Conservation (phyloP, 2,329 filamentous ascomycete genomes). For the Botrytis byssoidea region DNA sequence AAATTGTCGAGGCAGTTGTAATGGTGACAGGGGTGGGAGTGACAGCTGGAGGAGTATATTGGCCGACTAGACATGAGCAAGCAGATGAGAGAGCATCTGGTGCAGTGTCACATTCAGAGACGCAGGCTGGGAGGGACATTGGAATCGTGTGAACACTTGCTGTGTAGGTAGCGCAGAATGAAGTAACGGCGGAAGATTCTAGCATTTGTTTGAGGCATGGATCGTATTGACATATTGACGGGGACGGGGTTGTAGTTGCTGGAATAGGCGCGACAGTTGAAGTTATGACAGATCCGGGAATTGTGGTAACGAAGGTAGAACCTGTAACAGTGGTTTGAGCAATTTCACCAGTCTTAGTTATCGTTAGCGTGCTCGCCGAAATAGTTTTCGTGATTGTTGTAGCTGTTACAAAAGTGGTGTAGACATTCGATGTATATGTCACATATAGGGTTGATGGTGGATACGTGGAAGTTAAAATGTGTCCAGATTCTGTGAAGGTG, state of each 20-base stretch:
- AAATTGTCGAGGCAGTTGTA: background rate
- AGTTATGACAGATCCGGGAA: constrained; percentile 1
- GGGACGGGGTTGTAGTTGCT: background rate
- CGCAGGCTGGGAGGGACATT: background rate
- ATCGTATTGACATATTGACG: background rate
- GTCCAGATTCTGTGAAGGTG: constrained; percentile 2
- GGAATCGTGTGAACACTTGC: background rate
- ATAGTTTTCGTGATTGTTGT: constrained; percentile 12
- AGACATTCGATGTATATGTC: constrained; percentile 10
- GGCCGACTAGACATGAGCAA: background rate
- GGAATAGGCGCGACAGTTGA: background rate
- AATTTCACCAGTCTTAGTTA: constrained; percentile 3
- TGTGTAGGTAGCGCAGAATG: background rate
- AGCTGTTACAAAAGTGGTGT: constrained; percentile 1
- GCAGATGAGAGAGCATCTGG: background rate
- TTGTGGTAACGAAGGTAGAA: background rate
- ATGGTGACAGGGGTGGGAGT: background rate
- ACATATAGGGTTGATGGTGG: background rate
- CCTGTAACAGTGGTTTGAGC: constrained; percentile 2
- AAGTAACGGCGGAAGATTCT: background rate
- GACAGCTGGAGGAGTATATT: background rate
- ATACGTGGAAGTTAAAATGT: background rate
- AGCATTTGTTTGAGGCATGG: background rate
- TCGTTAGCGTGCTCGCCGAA: background rate
- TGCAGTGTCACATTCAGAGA: background rate